Evolutionary conservation across 306 rosid species (phyloP), one percentile per base, ranked within the genome.

Genomic region (Dicorynia guianensis): DNA sequence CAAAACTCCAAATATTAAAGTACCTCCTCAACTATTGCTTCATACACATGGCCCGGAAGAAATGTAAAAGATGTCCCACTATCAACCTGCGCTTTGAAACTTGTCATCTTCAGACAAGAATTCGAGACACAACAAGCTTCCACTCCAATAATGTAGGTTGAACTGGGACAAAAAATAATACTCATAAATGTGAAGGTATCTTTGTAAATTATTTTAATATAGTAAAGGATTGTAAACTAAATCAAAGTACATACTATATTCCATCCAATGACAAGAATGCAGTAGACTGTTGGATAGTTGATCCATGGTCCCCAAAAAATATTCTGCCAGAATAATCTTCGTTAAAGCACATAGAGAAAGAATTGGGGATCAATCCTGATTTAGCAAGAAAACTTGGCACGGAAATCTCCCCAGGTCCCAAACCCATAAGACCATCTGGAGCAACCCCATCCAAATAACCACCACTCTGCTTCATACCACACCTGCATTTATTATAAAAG

Each of bases 391-490:
- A 63, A 81, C 90, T 92, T 19, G 93, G 98, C 86, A 95, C 89
- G 34, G 98, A 89, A 85, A 85, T 85, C 63, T 88, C 86, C 76
- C 97, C 98, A 34, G 87, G 88, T 69, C 98, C 98, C 82, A 95
- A 81, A 72, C 98, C 98, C 76, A 95, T 25, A 72, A 95, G 82
- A 75, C 98, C 98, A 86, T 95, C 96, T 5, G 98, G 98, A 64
- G 98, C 98, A 46, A 89, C 80, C 42, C 98, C 97, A 72, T 92
- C 90, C 84, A 95, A 85, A 76, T 90, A 94, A 73, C 89, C 88
- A 64, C 98, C 98, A 81, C 97, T 92, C 82, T 95, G 98, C 79
- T 86, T 90, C 98, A 88, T 95, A 73, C 98, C 98, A 79, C 98
- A 95, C 55, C 98, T 95, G 89, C 50, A 80, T 77, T 59, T 20